A percentile compares a stretch with the other conserved stretches of the same genome.
Conservation (phyloP, 1,284 basidiomycete genomes). For the Boletus coffeatus region DNA sequence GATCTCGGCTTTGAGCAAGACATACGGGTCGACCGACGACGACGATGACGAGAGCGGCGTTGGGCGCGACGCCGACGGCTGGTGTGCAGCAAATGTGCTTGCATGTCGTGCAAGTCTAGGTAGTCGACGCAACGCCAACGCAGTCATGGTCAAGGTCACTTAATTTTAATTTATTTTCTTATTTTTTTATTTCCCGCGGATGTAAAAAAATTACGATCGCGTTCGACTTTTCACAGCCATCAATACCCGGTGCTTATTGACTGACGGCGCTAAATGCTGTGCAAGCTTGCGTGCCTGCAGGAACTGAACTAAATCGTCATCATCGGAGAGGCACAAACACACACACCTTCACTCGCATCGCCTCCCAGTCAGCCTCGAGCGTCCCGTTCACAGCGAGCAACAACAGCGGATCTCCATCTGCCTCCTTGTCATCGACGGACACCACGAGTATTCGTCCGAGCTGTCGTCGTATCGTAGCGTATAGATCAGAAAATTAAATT, state of each 20-base stretch:
- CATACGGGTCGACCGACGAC: constrained; percentile 51
- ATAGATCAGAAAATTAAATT: background rate
- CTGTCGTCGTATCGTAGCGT: constrained; percentile 31
- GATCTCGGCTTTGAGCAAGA: constrained; percentile 71
- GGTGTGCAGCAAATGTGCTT: constrained; percentile 26
- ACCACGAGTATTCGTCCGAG: constrained; percentile 65
- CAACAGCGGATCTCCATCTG: constrained; percentile 45
- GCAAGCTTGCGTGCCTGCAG: constrained; percentile 51
- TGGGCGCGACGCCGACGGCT: constrained; percentile 8
- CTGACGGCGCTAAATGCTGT: constrained; percentile 36
- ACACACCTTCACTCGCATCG: constrained; percentile 54
- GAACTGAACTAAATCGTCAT: no score
- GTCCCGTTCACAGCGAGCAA: constrained; percentile 64
- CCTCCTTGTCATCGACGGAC: constrained; percentile 43
- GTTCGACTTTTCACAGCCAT: constrained; percentile 26
- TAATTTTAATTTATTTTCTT: background rate
- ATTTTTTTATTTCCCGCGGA: constrained; percentile 23
- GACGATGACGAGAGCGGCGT: constrained; percentile 17
- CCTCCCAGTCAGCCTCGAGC: constrained; percentile 54
- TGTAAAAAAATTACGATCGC: background rate
- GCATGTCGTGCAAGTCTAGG: constrained; percentile 12
- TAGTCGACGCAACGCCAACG: constrained; percentile 14
- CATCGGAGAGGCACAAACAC: background rate
- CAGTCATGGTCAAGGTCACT: constrained; percentile 21
- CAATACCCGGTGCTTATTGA: constrained; percentile 34